Evolutionary conservation across 2,329 filamentous ascomycete genomes (phyloP).

Genomic region (Aspergillus sergii): DNA sequence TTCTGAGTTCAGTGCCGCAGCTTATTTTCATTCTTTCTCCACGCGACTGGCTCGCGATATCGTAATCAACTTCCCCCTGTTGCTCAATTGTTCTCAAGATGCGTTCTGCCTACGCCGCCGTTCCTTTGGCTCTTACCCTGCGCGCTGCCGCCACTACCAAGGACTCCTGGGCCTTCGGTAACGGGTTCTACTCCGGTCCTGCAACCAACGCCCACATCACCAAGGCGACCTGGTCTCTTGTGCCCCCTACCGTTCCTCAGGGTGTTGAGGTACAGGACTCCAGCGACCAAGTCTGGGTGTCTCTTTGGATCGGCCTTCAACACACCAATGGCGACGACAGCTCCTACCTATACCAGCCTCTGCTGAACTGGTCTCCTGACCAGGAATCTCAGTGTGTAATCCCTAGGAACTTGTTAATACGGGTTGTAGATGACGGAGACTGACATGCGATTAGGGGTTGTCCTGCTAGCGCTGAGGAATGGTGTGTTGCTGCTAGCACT

Average conservation of each 20-base stretch:
- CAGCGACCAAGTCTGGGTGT: conserved; percentile 20
- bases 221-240: conserved; percentile 22
- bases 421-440: background rate
- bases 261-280: conserved; percentile 5
- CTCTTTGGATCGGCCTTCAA: conserved; percentile 21
- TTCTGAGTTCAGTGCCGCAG: accelerated
- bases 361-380: conserved; percentile 23
- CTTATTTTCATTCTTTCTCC: background rate
- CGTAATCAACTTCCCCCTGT: too few species aligned
- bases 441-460: conserved; percentile 14
- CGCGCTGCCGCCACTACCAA: conserved; percentile 13
- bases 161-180: conserved; percentile 21
- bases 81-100: background rate
- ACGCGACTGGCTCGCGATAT: background rate
- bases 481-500: conserved; percentile 24
- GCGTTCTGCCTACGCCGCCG: background rate
- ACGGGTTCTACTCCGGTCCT: conserved; percentile 23
- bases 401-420: too few species aligned
- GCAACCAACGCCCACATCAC: conserved; percentile 19
- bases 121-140: background rate
- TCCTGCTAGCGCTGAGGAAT: conserved; percentile 15
- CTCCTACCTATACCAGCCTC: conserved; percentile 20
- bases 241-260: conserved; percentile 17
- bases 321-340: conserved; percentile 12
- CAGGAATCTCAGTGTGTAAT: conserved; percentile 20